These are phyloP conservation scores for Aspergillus alliaceus DNA, from an alignment of 2,329 filamentous ascomycete genomes.

Conservation along the genomic window DNA sequence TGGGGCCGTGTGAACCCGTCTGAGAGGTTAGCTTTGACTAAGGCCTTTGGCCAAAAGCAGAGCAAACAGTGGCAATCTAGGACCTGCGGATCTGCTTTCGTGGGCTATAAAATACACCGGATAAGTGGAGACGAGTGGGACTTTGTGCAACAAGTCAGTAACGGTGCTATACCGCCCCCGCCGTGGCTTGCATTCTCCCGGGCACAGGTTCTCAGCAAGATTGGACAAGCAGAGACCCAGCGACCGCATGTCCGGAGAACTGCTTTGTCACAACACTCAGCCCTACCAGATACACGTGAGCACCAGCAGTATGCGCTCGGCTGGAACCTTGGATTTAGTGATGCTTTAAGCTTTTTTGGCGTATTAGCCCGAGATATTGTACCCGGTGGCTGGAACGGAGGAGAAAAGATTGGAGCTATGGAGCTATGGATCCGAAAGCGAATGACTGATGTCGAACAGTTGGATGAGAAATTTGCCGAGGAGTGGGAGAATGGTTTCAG, in stretches of 20 bases:
- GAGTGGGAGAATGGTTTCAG: conserved; percentile 43
- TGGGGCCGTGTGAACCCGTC: conserved; percentile 49
- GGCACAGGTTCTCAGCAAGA: conserved; percentile 37
- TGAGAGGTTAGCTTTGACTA: conserved; percentile 34
- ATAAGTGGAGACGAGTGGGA: conserved; percentile 64
- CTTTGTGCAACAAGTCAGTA: conserved; percentile 54
- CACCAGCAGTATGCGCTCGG: conserved; percentile 57
- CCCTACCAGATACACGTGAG: conserved; percentile 33
- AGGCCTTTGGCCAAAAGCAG: conserved; percentile 45
- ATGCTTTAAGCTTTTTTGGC: conserved; percentile 54
- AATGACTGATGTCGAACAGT: conserved; percentile 51
- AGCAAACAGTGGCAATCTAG: conserved; percentile 48
- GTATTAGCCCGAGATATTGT: conserved; percentile 37
- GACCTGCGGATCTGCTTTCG: conserved; percentile 57
- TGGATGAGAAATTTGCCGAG: conserved; percentile 33
- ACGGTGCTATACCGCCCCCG: conserved; percentile 44
- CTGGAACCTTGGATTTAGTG: conserved; percentile 57
- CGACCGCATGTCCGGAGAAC: neutral
- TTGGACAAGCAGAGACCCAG: conserved; percentile 39
- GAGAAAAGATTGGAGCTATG: conserved; percentile 56
- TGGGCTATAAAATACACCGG: conserved; percentile 57
- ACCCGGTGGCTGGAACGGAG: conserved; percentile 28
- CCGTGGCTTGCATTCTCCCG: conserved; percentile 36
- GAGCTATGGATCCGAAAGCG: conserved; percentile 61
- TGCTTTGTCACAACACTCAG: conserved; percentile 7